Conservation (phyloP, 2,329 filamentous ascomycete species). For the Lecanicillium sp. region DNA sequence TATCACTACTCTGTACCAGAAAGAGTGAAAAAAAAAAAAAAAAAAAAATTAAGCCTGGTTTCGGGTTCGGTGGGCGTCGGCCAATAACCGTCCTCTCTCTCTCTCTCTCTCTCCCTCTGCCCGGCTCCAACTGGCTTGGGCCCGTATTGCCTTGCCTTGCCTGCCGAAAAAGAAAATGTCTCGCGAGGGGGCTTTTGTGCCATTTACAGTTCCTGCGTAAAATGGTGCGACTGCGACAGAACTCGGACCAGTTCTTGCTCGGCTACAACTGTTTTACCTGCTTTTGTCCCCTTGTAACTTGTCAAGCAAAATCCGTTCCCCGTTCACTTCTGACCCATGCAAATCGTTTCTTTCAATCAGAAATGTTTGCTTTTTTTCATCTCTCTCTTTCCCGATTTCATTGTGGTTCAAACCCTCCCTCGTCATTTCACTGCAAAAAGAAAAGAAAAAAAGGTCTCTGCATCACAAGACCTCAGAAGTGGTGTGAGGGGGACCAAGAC, state of each 20-base stretch:
- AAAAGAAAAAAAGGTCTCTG: neutral
- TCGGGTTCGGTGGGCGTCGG: conserved; percentile 2
- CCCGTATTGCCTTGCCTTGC: neutral
- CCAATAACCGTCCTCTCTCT: conserved; percentile 8
- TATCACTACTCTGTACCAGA: neutral
- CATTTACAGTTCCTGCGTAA: neutral
- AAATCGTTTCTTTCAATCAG: too few relatives aligned
- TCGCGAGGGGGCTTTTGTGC: too few relatives aligned
- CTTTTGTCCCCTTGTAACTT: neutral
- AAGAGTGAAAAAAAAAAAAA: neutral
- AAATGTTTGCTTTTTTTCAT: too few relatives aligned
- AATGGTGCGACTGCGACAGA: neutral
- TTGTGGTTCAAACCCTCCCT: too few relatives aligned
- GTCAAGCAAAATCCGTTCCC: too few relatives aligned
- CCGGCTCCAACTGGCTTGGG: neutral
- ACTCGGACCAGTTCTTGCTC: conserved; percentile 5
- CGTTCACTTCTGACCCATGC: neutral
- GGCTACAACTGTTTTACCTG: conserved; percentile 4
- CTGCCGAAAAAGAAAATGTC: too few relatives aligned
- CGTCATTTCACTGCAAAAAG: neutral
- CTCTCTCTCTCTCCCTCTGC: neutral
- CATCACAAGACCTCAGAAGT: conserved; percentile 1
- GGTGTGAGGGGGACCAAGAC: too few relatives aligned
- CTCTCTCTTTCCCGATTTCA: neutral
- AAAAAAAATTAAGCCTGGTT: conserved; percentile 2